A percentile compares a stretch with the other conserved stretches of the same genome.
Conservation (phyloP, 2,329 filamentous ascomycete species). For the Aspergillus pseudotamarii region DNA sequence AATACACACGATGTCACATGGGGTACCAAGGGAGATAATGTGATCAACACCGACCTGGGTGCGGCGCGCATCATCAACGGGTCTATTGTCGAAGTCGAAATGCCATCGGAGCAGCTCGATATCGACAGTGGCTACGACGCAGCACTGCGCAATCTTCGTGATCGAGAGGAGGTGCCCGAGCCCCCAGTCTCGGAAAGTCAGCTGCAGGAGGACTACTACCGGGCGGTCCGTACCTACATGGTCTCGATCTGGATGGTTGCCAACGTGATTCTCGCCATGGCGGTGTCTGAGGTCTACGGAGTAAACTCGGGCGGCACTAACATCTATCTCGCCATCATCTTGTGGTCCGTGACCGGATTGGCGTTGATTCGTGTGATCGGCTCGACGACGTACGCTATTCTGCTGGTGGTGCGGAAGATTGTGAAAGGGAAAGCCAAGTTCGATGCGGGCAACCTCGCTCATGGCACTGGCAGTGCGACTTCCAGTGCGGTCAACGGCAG, state of each 20-base stretch:
- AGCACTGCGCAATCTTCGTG: slow-evolving; percentile 90
- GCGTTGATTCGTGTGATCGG: slow-evolving; percentile 88
- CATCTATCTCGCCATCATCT: slow-evolving; percentile 87
- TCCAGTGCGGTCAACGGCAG: slow-evolving; percentile 24
- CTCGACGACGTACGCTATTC: slow-evolving; percentile 75
- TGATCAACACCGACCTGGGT: slow-evolving; percentile 88
- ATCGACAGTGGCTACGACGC: slow-evolving; percentile 98
- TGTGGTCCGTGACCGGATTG: slow-evolving; percentile 85
- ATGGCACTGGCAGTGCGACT: slow-evolving; percentile 26
- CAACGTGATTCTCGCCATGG: slow-evolving; percentile 93
- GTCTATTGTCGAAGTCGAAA: slow-evolving; percentile 87
- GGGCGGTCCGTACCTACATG: slow-evolving; percentile 96
- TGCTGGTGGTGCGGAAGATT: slow-evolving; percentile 80
- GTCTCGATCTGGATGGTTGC: slow-evolving; percentile 91
- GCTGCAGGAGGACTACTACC: slow-evolving; percentile 97
- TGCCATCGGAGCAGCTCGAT: slow-evolving; percentile 96
- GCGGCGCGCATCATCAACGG: slow-evolving; percentile 76
- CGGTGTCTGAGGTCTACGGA: slow-evolving; percentile 82
- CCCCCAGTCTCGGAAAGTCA: slow-evolving; percentile 70
- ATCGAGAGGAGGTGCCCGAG: slow-evolving; percentile 79
- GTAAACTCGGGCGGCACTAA: slow-evolving; percentile 74
- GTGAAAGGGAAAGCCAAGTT: slow-evolving; percentile 81
- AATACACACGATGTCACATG: slow-evolving; percentile 99
- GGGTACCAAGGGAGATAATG: slow-evolving; percentile 98
- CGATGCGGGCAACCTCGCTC: slow-evolving; percentile 39